Evolutionary conservation across 345 rosid species (phyloP).

Genomic region (Eucalyptus viminalis): DNA sequence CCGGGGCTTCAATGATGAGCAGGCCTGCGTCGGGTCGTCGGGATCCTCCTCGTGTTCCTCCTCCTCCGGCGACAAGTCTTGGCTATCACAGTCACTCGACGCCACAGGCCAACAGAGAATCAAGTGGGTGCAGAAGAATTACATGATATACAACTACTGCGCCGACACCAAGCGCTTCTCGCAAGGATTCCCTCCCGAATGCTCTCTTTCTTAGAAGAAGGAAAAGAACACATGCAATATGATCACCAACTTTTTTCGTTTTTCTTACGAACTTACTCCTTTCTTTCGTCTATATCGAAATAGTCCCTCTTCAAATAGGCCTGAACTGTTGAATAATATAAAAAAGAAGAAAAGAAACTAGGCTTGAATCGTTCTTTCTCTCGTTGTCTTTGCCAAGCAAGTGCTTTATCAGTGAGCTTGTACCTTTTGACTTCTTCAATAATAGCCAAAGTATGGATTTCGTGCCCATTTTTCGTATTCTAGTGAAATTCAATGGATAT

Average conservation of each 20-base stretch:
- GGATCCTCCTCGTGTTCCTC: slow-evolving; percentile 17
- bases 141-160: slow-evolving; percentile 48
- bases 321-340: not conserved
- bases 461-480: not conserved
- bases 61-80: not conserved
- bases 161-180: slow-evolving; percentile 31
- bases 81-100: slow-evolving; percentile 15
- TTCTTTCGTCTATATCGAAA: not conserved
- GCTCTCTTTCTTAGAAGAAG: not conserved
- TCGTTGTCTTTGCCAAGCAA: not conserved
- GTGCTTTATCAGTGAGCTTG: not conserved
- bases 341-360: not conserved
- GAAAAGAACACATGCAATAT: not conserved
- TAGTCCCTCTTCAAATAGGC: not conserved
- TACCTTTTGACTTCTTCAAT: not conserved
- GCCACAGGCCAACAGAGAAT: slow-evolving; percentile 7
- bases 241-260: not conserved
- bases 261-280: not conserved
- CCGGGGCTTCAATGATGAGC: not conserved
- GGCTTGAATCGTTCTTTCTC: not conserved
- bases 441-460: not conserved
- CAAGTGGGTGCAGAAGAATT: slow-evolving; percentile 30
- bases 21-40: not conserved
- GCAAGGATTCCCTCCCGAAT: slow-evolving; percentile 34
- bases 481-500: not conserved